Conservation (phyloP, 2,329 filamentous ascomycete species). For the Trichothecium sympodiale region DNA sequence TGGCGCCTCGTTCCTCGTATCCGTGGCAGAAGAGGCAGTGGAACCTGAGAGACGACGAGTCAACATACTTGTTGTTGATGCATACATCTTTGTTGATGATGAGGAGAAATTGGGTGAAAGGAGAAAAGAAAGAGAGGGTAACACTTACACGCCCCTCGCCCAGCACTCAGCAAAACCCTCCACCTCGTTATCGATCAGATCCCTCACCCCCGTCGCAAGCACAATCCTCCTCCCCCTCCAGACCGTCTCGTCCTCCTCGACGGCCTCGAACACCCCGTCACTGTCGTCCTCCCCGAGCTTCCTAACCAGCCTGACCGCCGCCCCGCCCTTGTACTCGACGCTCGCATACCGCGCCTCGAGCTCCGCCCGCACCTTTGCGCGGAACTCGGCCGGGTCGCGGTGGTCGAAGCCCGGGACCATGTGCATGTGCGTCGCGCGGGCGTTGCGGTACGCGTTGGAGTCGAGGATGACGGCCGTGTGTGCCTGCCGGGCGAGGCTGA, state of each 20-base stretch:
- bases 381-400: constrained; percentile 20
- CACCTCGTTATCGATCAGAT: constrained; percentile 36
- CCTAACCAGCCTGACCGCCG: constrained; percentile 14
- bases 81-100: too few species aligned
- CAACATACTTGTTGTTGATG: too few species aligned
- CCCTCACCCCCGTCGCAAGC: constrained; percentile 41
- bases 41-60: too few species aligned
- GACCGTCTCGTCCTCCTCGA: constrained; percentile 26
- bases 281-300: constrained; percentile 12
- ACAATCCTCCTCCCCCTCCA: constrained; percentile 42
- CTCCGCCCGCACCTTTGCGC: constrained; percentile 21
- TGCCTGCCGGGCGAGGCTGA: constrained; percentile 35
- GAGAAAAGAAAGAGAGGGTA: too few species aligned
- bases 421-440: constrained; percentile 35
- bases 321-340: constrained; percentile 18
- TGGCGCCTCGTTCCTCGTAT: constrained; percentile 40
- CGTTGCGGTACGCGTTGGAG: constrained; percentile 39
- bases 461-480: constrained; percentile 37
- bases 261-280: constrained; percentile 20
- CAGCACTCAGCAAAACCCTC: constrained; percentile 44
- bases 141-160: constrained; percentile 35
- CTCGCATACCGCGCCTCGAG: constrained; percentile 21
- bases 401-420: constrained; percentile 29
- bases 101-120: too few species aligned
- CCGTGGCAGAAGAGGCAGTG: constrained; percentile 52